Evolutionary conservation across 352 stramenopile genomes (phyloP), one percentile per base, ranked within the genome.

Genomic region (Phytophthora capsici): DNA sequence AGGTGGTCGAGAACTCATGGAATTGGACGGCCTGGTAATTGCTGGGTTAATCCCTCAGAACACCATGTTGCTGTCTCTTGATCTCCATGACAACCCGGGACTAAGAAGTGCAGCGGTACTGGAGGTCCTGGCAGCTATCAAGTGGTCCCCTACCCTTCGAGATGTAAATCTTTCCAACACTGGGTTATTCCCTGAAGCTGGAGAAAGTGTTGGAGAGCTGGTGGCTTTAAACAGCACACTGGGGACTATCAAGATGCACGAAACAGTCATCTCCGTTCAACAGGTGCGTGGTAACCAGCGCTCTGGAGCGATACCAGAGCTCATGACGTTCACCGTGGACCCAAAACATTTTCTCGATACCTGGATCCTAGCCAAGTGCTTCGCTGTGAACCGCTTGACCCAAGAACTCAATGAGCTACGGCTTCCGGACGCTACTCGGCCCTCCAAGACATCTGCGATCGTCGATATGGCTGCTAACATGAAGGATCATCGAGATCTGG

Each of bases 331-430:
- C 44, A 45, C 26, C 0, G 66, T 88, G 1, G 26, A 69, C 0
- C 26, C 53, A 0, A 48, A 55, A 5, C 77, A 94, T 28, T 70
- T 82, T 50, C 73, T 92, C 20, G 86, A 94, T 58, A 63, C 58
- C 20, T 92, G 82, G 80, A 83, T 94, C 46, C 52, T 92, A 10
- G 70, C 76, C 1, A 91, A 90, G 48, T 90, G 82, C 40, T 65
- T 94, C 13, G 66, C 64, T 8, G 60, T 92, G 26, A 94, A 94
- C 49, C 83, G 83, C 1, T 32, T 72, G 6, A 92, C 80, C 0
- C 73, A 85, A 23, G 64, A 86, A 28, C 64, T 92, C 3, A 94
- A 94, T 14, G 47, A 74, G 1, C 36, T 92, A 13, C 70, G 78
- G 0, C 59, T 91, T 6, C 75, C 78, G 36, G 53, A 26, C 2